Evolutionary conservation across 2,329 filamentous ascomycete species (phyloP), one percentile per base, ranked within the genome.

Genomic region (Ophiostoma novo-ulmi): DNA sequence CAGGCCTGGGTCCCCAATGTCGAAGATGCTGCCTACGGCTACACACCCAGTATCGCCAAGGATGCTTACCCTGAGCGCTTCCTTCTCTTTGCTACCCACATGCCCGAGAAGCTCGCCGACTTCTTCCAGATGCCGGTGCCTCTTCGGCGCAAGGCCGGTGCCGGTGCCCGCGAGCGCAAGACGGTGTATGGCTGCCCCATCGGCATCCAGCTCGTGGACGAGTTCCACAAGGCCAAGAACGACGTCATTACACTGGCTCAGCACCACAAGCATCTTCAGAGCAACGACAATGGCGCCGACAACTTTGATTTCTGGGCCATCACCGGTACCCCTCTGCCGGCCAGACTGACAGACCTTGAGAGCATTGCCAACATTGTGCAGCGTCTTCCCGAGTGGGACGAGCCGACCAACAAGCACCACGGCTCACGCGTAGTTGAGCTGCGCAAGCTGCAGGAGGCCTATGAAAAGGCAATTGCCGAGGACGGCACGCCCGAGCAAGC

Each of bases 231-330:
- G 66, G 71, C 71, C 44, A 69, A 70, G n/a, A 66, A 52, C 20
- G 69, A 69, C 0, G 71, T 70, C 3, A 44, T 74, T 39, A 58
- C 70, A 10, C 69, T 76, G 44, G 74, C 72, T 2, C 69, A 31
- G 7, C 66, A 71, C 17, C 73, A 76, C 70, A 73, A 73, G 69
- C 71, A 73, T 66, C 69, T 73, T 14, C 70, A 68, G 48, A 31
- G 39, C 41, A 13, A 38, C n/a, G 52, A 68, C 48, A 20, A 26
- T 55, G 31, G 52, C 8, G 36, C 65, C 38, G 63, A 70, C 67
- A 52, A 73, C 68, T 73, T 73, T 71, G 72, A 75, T 65, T 75
- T 76, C n/a, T 76, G 75, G 75, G 71, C 75, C 67, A 70, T 76
- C 17, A 75, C 73, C 3, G 75, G 74, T 26, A 76, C 75, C 11